These are phyloP conservation scores for Ascochyta koolunga DNA, from an alignment of 2,329 filamentous ascomycete genomes.

Conservation along the genomic window DNA sequence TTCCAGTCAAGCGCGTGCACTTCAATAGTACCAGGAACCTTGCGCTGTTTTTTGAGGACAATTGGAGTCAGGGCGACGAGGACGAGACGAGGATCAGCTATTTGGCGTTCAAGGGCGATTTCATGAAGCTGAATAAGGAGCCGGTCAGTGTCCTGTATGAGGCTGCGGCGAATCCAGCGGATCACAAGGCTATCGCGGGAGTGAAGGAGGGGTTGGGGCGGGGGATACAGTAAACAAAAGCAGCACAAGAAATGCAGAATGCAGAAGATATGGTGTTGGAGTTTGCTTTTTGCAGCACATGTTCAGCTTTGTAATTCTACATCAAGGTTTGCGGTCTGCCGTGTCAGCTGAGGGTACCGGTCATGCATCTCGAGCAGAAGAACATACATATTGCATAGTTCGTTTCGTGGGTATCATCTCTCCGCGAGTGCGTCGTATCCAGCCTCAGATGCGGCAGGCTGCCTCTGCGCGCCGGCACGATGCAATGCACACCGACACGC, in stretches of 20 bases:
- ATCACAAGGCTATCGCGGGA: slow-evolving; percentile 68
- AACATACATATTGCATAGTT: slow-evolving; percentile 14
- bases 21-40: slow-evolving; percentile 87
- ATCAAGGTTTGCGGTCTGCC: neutral
- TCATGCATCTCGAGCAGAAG: neutral
- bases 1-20: slow-evolving; percentile 83
- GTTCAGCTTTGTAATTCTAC: neutral
- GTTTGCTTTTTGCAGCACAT: neutral
- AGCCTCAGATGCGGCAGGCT: neutral
- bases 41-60: slow-evolving; percentile 88
- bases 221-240: slow-evolving; percentile 34
- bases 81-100: slow-evolving; percentile 81
- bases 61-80: slow-evolving; percentile 77
- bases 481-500: too few species aligned
- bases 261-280: neutral
- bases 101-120: slow-evolving; percentile 92
- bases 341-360: slow-evolving; percentile 4
- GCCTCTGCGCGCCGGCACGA: neutral
- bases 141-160: slow-evolving; percentile 90
- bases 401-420: slow-evolving; percentile 20
- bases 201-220: slow-evolving; percentile 46
- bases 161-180: slow-evolving; percentile 86
- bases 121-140: slow-evolving; percentile 82
- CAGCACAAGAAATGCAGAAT: neutral
- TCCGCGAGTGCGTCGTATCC: neutral